A percentile compares a stretch with the other conserved stretches of the same genome.
Conservation (phyloP, 805 yeast genomes). For the Yarrowia sp. region DNA sequence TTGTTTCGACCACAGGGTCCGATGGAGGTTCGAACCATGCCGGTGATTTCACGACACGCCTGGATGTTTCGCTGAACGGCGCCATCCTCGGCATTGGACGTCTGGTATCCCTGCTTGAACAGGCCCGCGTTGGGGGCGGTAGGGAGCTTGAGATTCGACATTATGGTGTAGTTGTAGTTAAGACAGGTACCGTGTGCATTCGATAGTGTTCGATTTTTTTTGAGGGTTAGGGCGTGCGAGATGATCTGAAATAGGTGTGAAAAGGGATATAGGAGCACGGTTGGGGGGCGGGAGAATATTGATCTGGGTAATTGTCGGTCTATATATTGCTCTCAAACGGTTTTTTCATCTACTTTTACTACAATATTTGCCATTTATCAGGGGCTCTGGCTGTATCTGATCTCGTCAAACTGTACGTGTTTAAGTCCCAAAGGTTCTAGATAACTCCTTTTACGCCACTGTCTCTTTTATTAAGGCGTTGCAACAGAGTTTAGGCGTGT, state of each 20-base stretch:
- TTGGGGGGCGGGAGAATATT: neutral
- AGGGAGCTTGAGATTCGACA: constrained; percentile 62
- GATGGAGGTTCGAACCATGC: constrained; percentile 87
- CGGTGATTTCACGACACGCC: constrained; percentile 90
- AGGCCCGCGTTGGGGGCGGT: constrained; percentile 89
- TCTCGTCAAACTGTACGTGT: neutral
- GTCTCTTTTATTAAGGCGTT: constrained; percentile 3
- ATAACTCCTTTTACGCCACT: constrained; percentile 19
- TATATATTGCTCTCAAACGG: neutral
- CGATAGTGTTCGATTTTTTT: constrained; percentile 11
- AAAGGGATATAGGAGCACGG: neutral
- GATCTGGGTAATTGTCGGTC: neutral
- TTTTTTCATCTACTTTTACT: neutral
- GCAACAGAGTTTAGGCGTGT: neutral
- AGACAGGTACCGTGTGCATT: neutral
- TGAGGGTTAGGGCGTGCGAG: constrained; percentile 14
- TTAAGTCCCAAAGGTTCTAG: constrained; percentile 8
- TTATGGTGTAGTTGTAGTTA: constrained; percentile 55
- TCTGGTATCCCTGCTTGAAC: constrained; percentile 92
- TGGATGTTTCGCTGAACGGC: constrained; percentile 88
- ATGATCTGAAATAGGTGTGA: neutral
- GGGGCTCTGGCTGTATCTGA: neutral
- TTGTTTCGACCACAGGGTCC: constrained; percentile 98
- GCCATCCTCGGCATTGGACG: constrained; percentile 86
- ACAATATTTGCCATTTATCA: neutral